Conservation (phyloP, 805 yeast species). For the Maudiozyma serrabonitensis region DNA sequence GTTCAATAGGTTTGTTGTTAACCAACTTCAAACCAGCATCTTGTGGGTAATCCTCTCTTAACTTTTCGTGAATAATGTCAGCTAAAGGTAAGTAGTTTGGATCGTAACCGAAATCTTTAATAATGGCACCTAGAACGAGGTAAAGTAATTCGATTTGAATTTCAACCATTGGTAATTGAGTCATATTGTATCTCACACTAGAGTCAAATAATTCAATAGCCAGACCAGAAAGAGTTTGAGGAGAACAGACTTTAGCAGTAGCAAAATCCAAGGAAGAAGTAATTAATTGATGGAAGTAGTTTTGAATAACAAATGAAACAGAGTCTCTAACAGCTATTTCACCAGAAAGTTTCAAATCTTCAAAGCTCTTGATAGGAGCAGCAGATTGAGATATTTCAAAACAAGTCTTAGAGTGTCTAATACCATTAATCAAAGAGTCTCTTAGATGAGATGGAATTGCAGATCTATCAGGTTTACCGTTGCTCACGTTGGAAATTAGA, state of each 20-base stretch:
- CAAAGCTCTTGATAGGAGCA: neutral
- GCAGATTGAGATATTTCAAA: slow-evolving; percentile 4
- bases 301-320: slow-evolving; percentile 51
- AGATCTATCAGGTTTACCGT: neutral
- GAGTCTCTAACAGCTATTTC: slow-evolving; percentile 43
- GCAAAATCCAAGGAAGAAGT: slow-evolving; percentile 47
- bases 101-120: slow-evolving; percentile 75
- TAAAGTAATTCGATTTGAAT: slow-evolving; percentile 27
- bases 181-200: slow-evolving; percentile 27
- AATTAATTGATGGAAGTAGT: slow-evolving; percentile 34
- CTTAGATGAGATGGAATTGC: slow-evolving; percentile 16
- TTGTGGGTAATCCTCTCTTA: neutral
- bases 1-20: neutral
- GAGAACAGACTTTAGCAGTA: slow-evolving; percentile 35
- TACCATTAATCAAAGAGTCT: slow-evolving; percentile 34
- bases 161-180: slow-evolving; percentile 8
- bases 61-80: slow-evolving; percentile 44
- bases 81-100: slow-evolving; percentile 48
- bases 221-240: slow-evolving; percentile 28
- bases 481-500: neutral
- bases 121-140: slow-evolving; percentile 56
- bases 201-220: slow-evolving; percentile 17
- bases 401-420: slow-evolving; percentile 57
- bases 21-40: neutral
- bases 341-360: slow-evolving; percentile 34